These are phyloP conservation scores for Aspergillus fumigatus DNA, from an alignment of 2,329 filamentous ascomycete species.

Conservation along the genomic window DNA sequence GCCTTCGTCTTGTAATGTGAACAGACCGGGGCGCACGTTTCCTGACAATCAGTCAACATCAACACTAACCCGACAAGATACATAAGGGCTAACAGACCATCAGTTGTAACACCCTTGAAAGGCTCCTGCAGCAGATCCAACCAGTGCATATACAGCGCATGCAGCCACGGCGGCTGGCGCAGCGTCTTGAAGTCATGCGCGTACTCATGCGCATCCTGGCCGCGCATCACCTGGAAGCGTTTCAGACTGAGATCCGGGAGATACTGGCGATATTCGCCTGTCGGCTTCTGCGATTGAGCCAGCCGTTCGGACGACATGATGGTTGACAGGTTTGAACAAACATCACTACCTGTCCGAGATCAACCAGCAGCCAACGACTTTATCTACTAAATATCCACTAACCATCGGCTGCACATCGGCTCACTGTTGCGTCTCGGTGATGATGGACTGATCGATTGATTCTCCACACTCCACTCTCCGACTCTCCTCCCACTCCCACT, in stretches of 20 bases:
- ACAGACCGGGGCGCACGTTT: slow-evolving; percentile 51
- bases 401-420: too few species aligned
- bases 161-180: slow-evolving; percentile 62
- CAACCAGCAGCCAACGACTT: neutral
- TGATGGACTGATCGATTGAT: too few species aligned
- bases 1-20: slow-evolving; percentile 59
- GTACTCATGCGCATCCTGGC: slow-evolving; percentile 60
- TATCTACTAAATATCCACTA: slow-evolving; percentile 1
- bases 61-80: too few species aligned
- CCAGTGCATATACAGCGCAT: slow-evolving; percentile 59
- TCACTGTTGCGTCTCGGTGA: too few species aligned
- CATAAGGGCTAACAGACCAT: slow-evolving; percentile 46
- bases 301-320: slow-evolving; percentile 6
- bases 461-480: neutral
- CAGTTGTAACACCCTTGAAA: slow-evolving; percentile 65
- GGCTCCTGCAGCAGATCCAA: slow-evolving; percentile 56
- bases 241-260: slow-evolving; percentile 58
- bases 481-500: slow-evolving; percentile 3
- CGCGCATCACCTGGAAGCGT: slow-evolving; percentile 60
- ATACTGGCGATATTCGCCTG: slow-evolving; percentile 51
- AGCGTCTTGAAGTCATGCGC: slow-evolving; percentile 56
- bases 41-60: slow-evolving; percentile 31
- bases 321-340: neutral
- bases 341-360: neutral
- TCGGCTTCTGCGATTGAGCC: slow-evolving; percentile 14